Evolutionary conservation across 192 early-diverging fungal genomes (phyloP), one percentile per base, ranked within the genome.

Genomic region (Coemansia sp.): DNA sequence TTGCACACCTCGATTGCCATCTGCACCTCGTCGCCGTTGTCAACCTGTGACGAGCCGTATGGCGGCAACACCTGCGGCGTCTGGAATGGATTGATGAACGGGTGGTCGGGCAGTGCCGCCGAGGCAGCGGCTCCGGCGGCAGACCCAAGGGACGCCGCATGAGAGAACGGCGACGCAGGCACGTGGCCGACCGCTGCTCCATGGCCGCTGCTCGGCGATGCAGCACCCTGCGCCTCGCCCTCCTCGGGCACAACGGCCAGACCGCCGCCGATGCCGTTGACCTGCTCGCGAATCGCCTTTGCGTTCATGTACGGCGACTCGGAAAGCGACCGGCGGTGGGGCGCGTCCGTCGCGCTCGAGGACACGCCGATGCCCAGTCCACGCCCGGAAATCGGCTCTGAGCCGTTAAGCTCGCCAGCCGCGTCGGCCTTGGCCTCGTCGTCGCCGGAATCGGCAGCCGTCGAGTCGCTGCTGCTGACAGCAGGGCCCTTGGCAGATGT

Each of bases 1-100:
- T 85, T 85, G 73, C 93, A 93, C 32, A 98, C 67, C 83, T 95
- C 93, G 23, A 98, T 86, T 16, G 87, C 84, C 74, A 96, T 88
- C 32, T 88, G 87, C 22, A 98, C 85, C 77, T 96, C 94, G 24
- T 90, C 93, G 22, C 88, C 88, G 48, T 65, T 67, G 57, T 81
- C 78, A 27, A 75, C 72, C 42, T 81, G 69, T 19, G 68, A 34
- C 2, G 72, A 39, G 29, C 78, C 78, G 28, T 81, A 81, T 20
- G 76, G 76, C 55, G 77, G 71, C 16, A 46, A 42, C 25, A 63
- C 42, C 6, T 24, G 48, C n/a, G 51, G 47, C 58, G 50, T 47
- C 58, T 65, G 69, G 75, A 78, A 78, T 47, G 75, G 69, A 39
- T 78, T 72, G 20, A 19, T 62, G 47, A 72, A 72, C 25, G 61